phyloP scores from a whole-genome alignment of 2,329 filamentous ascomycete species.

The Neonectria coccinea region DNA sequence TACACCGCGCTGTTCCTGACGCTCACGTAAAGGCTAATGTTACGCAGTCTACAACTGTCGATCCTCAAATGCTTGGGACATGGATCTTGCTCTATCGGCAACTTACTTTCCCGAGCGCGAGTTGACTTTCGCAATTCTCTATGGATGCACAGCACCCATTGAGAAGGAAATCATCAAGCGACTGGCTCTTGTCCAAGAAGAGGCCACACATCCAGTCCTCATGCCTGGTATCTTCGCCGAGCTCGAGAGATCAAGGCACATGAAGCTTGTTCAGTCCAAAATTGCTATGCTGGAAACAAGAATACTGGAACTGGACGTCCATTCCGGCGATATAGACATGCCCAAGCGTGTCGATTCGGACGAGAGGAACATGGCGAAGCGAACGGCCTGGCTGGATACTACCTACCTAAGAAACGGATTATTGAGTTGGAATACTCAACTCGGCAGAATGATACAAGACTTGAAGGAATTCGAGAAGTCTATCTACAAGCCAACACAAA shows the following conservation, averaged over 20 bases:
- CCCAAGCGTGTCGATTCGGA: not conserved
- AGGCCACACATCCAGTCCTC: constrained; percentile 13
- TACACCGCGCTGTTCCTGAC: not conserved
- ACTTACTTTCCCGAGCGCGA: constrained; percentile 14
- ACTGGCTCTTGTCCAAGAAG: not conserved
- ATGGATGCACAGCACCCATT: constrained; percentile 12
- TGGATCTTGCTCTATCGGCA: constrained; percentile 18
- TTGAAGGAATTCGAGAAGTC: not conserved
- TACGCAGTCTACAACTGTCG: constrained; percentile 22
- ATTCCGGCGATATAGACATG: not conserved
- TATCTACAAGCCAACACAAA: not conserved
- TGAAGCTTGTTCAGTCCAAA: not conserved
- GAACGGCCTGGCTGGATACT: constrained; percentile 11
- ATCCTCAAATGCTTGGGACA: constrained; percentile 22
- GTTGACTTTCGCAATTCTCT: not conserved
- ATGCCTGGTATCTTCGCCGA: constrained; percentile 19
- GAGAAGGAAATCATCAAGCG: constrained; percentile 15
- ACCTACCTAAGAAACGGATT: constrained; percentile 20
- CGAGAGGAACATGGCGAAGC: constrained; percentile 2
- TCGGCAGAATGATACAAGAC: constrained; percentile 8
- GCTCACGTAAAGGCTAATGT: not conserved
- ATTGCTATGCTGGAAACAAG: not conserved
- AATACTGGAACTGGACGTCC: not conserved
- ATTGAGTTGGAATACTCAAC: constrained; percentile 9
- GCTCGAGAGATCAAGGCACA: constrained; percentile 15